Percentiles rank a stretch among this genome's conserved stretches.
These are phyloP conservation scores for Croton setiger DNA, from an alignment of 441 rosid species.

Conservation along the genomic window DNA sequence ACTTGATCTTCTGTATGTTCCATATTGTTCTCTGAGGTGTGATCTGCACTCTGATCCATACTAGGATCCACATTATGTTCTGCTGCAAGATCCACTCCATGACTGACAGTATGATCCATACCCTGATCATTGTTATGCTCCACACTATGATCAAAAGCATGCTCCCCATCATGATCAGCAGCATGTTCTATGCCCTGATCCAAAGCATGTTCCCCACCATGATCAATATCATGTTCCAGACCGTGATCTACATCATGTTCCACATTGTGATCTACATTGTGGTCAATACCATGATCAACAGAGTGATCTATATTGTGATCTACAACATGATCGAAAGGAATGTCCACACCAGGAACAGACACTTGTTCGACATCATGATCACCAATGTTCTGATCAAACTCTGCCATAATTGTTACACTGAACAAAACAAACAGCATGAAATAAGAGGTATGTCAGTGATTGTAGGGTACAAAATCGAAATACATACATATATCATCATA, in stretches of 20 bases:
- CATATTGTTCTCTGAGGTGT: slow-evolving; percentile 25
- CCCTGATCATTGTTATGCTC: slow-evolving; percentile 26
- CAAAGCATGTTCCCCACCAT: slow-evolving; percentile 28
- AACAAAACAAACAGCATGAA: not conserved
- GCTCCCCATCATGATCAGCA: slow-evolving; percentile 34
- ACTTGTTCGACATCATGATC: slow-evolving; percentile 45
- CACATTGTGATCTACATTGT: slow-evolving; percentile 23
- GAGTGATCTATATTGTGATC: slow-evolving; percentile 5
- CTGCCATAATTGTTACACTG: slow-evolving; percentile 45
- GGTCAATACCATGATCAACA: slow-evolving; percentile 35
- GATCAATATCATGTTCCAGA: slow-evolving; percentile 16
- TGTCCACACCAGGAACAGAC: slow-evolving; percentile 31
- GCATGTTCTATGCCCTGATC: too few relatives aligned
- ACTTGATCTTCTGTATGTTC: slow-evolving; percentile 29
- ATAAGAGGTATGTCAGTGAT: not conserved
- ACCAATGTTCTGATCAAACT: slow-evolving; percentile 41
- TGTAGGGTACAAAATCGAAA: not conserved
- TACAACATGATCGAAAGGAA: slow-evolving; percentile 6
- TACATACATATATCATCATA: not conserved
- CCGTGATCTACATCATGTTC: slow-evolving; percentile 27
- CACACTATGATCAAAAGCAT: slow-evolving; percentile 20
- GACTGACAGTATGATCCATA: too few relatives aligned
- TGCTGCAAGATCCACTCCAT: too few relatives aligned
- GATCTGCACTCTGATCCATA: slow-evolving; percentile 32
- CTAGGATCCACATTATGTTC: slow-evolving; percentile 31